Conservation (phyloP, 495 filamentous ascomycete genomes). For the Penicillium diatomitis region DNA sequence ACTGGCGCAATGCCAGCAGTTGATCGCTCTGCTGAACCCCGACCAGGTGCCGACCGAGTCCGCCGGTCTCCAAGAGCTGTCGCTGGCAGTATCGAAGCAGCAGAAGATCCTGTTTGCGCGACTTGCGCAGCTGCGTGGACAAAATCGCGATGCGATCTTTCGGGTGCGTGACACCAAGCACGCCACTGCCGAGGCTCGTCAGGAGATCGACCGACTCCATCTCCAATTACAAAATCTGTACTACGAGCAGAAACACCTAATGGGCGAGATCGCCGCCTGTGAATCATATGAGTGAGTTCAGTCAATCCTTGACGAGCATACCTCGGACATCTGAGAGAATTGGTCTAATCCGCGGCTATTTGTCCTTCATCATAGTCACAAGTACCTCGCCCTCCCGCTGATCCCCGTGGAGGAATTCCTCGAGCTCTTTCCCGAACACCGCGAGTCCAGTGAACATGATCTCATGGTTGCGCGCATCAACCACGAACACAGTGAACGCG, state of each 20-base stretch:
- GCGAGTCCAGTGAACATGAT: constrained; percentile 58
- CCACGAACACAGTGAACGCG: constrained; percentile 78
- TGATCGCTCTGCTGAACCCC: constrained; percentile 53
- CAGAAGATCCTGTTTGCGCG: constrained; percentile 74
- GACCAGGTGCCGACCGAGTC: constrained; percentile 24
- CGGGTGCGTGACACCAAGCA: constrained; percentile 79
- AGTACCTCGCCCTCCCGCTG: constrained; percentile 75
- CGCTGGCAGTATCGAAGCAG: constrained; percentile 59
- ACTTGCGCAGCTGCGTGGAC: constrained; percentile 69
- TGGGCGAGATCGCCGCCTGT: constrained; percentile 84
- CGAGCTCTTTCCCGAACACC: constrained; percentile 63
- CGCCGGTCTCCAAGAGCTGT: constrained; percentile 37
- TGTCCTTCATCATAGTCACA: constrained; percentile 51
- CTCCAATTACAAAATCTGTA: constrained; percentile 91
- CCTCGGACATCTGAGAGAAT: constrained; percentile 2
- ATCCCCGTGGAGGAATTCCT: constrained; percentile 80
- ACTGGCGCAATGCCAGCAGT: constrained; percentile 61
- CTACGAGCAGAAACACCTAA: constrained; percentile 87
- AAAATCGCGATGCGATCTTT: constrained; percentile 73
- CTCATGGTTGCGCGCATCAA: constrained; percentile 89
- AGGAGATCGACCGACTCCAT: constrained; percentile 86
- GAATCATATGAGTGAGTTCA: constrained; percentile 78
- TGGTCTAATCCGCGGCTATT: neutral
- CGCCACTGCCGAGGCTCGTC: constrained; percentile 73
- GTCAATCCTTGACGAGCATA: neutral